A percentile compares a stretch with the other conserved stretches of the same genome.
Evolutionary conservation across 202 grass and related monocot genomes (phyloP).

Genomic region (Carex sylvatica): DNA sequence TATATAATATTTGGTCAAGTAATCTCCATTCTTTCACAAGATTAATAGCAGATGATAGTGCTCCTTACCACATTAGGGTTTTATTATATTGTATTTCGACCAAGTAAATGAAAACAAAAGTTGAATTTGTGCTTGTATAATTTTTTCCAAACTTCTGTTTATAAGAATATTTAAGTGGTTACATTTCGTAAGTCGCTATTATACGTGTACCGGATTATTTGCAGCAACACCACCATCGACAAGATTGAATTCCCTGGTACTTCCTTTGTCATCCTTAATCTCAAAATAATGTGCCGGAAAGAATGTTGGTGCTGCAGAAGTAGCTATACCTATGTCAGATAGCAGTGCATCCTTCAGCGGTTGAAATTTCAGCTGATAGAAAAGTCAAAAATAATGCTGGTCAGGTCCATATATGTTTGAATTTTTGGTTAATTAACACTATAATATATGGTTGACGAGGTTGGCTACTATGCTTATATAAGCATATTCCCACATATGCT

Average conservation of each 20-base stretch:
- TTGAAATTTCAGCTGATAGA: constrained; percentile 39
- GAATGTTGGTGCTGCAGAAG: constrained; percentile 61
- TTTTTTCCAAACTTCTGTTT: too few relatives aligned
- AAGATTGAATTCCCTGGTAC: constrained; percentile 45
- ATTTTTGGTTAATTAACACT: too few relatives aligned
- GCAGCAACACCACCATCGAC: constrained; percentile 66
- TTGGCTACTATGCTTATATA: too few relatives aligned
- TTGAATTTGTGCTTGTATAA: background rate
- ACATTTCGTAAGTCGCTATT: background rate
- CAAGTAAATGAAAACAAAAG: background rate
- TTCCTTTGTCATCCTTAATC: constrained; percentile 34
- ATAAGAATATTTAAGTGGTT: background rate
- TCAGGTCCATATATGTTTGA: too few relatives aligned
- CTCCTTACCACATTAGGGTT: background rate
- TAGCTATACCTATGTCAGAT: constrained; percentile 53
- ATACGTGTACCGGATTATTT: constrained; percentile 58
- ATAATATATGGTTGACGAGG: too few relatives aligned
- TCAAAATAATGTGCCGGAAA: constrained; percentile 76
- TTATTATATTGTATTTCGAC: background rate
- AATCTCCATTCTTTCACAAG: background rate
- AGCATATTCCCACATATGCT: too few relatives aligned
- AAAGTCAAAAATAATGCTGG: background rate
- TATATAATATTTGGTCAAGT: background rate
- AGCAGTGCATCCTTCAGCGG: constrained; percentile 41
- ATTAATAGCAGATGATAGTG: background rate